Conservation (phyloP, 768 basidiomycete genomes). For the Lactarius sp. region DNA sequence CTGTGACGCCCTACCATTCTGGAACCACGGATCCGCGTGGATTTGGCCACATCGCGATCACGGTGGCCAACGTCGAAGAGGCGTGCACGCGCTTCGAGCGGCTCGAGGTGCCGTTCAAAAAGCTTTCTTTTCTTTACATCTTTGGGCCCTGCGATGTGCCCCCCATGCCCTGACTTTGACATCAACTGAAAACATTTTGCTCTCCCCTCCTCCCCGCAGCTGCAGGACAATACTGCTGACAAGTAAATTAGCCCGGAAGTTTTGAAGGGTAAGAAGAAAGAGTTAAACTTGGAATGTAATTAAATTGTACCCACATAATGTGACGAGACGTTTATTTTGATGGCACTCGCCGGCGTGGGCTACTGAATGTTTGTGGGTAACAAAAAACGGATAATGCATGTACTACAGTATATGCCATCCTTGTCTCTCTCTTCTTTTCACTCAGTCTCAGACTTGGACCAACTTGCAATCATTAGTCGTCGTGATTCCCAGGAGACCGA, state of each 20-base stretch:
- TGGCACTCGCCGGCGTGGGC: too few relatives aligned
- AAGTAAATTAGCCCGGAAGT: background rate
- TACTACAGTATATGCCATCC: too few relatives aligned
- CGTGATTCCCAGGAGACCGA: too few relatives aligned
- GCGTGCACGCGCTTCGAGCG: slow-evolving; percentile 81
- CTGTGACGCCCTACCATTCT: slow-evolving; percentile 75
- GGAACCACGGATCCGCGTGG: too few relatives aligned
- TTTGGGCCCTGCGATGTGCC: too few relatives aligned
- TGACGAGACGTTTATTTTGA: too few relatives aligned
- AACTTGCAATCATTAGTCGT: too few relatives aligned
- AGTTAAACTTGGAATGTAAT: background rate
- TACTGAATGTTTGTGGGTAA: too few relatives aligned
- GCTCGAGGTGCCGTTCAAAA: slow-evolving; percentile 79
- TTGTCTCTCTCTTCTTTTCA: too few relatives aligned
- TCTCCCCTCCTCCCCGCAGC: background rate
- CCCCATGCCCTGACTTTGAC: background rate
- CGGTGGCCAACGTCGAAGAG: slow-evolving; percentile 74
- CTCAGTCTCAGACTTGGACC: too few relatives aligned
- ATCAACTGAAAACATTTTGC: background rate
- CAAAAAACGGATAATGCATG: too few relatives aligned
- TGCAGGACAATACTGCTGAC: background rate
- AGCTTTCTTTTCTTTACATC: slow-evolving; percentile 25
- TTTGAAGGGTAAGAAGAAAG: background rate
- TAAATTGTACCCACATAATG: too few relatives aligned
- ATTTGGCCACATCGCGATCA: slow-evolving; percentile 89